Conservation (phyloP, 106 monocot genomes). For the Acorus gramineus region DNA sequence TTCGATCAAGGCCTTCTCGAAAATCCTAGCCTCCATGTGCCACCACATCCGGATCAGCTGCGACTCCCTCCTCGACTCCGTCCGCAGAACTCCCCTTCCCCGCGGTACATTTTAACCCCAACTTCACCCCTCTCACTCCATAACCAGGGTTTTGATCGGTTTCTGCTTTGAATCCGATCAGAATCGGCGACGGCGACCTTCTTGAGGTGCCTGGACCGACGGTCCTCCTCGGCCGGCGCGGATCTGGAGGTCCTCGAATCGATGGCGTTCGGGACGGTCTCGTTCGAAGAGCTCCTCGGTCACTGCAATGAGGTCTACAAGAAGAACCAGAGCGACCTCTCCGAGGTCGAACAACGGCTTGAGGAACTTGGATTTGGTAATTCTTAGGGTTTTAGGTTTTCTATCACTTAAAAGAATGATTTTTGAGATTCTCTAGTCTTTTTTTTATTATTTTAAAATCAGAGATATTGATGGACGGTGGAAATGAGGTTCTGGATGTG, state of each 20-base stretch:
- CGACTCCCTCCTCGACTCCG: slow-evolving; percentile 47
- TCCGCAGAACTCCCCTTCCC: slow-evolving; percentile 47
- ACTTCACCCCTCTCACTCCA: neutral
- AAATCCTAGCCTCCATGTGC: slow-evolving; percentile 46
- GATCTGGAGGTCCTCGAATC: slow-evolving; percentile 64
- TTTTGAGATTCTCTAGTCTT: slow-evolving; percentile 1
- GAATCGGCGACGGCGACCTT: slow-evolving; percentile 58
- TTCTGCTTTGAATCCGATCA: neutral
- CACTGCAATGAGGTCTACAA: slow-evolving; percentile 65
- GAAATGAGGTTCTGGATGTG: slow-evolving; percentile 3
- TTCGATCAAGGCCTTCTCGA: slow-evolving; percentile 37
- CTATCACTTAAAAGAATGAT: neutral
- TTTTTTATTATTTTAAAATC: neutral
- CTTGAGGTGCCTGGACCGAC: slow-evolving; percentile 32
- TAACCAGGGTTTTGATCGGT: neutral
- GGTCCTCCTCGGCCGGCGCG: slow-evolving; percentile 25
- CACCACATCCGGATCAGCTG: slow-evolving; percentile 41
- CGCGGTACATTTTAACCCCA: slow-evolving; percentile 30
- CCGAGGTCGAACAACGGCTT: slow-evolving; percentile 36
- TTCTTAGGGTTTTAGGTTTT: too few relatives aligned
- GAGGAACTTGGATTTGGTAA: neutral
- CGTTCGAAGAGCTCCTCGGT: slow-evolving; percentile 85
- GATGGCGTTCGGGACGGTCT: slow-evolving; percentile 67
- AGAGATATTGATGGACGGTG: slow-evolving; percentile 21
- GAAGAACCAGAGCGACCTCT: slow-evolving; percentile 31